Percentiles rank a stretch among this genome's conserved stretches.
Conservation (phyloP, 2,329 filamentous ascomycete species). For the Huntiella moniliformis region DNA sequence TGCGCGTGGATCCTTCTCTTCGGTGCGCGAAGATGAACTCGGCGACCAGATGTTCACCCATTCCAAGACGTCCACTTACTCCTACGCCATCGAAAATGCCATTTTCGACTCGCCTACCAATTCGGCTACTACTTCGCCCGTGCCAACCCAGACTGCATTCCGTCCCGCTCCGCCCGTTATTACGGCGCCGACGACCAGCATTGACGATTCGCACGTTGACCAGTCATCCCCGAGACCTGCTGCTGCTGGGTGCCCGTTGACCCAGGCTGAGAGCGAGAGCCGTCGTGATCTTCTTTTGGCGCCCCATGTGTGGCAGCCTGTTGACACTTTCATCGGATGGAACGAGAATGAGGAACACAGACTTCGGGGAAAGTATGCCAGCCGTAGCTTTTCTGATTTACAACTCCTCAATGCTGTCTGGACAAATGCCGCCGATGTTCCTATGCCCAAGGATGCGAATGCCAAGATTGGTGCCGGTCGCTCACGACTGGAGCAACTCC, state of each 20-base stretch:
- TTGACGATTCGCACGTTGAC: neutral
- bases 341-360: constrained; percentile 31
- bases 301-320: constrained; percentile 39
- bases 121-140: constrained; percentile 30
- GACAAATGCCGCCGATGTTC: constrained; percentile 20
- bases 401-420: constrained; percentile 36
- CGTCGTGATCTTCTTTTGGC: neutral
- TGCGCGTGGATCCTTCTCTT: constrained; percentile 39
- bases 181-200: neutral
- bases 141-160: constrained; percentile 27
- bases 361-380: constrained; percentile 38
- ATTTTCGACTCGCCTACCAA: constrained; percentile 31
- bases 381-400: constrained; percentile 42
- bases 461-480: constrained; percentile 21
- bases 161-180: constrained; percentile 26
- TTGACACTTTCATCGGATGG: constrained; percentile 41
- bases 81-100: constrained; percentile 28
- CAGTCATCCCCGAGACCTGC: neutral
- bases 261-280: neutral
- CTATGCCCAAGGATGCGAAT: constrained; percentile 10
- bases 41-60: constrained; percentile 44
- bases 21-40: constrained; percentile 40
- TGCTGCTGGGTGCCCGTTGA: neutral
- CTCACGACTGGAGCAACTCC: constrained; percentile 46
- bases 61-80: constrained; percentile 43